A percentile compares a stretch with the other conserved stretches of the same genome.
phyloP scores from a whole-genome alignment of 352 stramenopile genomes.

The Pythium brachiatum region DNA sequence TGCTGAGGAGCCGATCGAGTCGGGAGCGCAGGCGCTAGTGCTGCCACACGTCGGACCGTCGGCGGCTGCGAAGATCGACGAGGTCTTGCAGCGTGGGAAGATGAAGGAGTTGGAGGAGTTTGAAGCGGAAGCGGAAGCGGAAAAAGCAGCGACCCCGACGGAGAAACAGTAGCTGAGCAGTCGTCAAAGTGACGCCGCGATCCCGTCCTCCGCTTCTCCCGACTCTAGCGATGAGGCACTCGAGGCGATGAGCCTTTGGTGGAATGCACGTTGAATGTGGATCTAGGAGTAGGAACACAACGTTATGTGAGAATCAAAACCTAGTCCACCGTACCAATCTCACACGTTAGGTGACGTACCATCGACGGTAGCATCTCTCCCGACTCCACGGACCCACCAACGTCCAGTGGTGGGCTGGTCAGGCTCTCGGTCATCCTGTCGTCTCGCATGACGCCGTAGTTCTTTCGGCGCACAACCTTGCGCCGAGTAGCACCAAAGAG shows the following conservation, averaged over 20 bases:
- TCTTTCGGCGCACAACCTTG: slow-evolving; percentile 30
- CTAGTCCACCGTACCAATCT: not conserved
- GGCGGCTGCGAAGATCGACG: slow-evolving; percentile 37
- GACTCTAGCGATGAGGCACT: slow-evolving; percentile 39
- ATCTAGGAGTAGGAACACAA: slow-evolving; percentile 7
- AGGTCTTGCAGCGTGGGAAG: slow-evolving; percentile 33
- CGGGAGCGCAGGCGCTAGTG: slow-evolving; percentile 24
- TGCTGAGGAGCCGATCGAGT: slow-evolving; percentile 26
- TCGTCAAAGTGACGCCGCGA: slow-evolving; percentile 2
- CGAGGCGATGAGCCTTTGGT: slow-evolving; percentile 15
- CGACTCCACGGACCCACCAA: slow-evolving; percentile 45
- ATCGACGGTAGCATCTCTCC: slow-evolving; percentile 43
- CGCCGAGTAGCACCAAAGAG: slow-evolving; percentile 37
- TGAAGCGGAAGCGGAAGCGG: slow-evolving; percentile 17
- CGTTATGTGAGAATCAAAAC: slow-evolving; percentile 6
- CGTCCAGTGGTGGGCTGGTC: not conserved
- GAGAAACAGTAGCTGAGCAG: not conserved
- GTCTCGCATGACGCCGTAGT: slow-evolving; percentile 6
- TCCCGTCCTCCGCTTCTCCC: slow-evolving; percentile 34
- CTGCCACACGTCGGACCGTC: slow-evolving; percentile 33
- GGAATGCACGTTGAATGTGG: slow-evolving; percentile 19
- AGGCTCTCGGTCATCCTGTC: slow-evolving; percentile 3
- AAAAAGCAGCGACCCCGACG: slow-evolving; percentile 4
- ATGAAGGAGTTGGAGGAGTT: slow-evolving; percentile 32
- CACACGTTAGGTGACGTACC: slow-evolving; percentile 15